phyloP scores from a whole-genome alignment of 495 filamentous ascomycete species.

The Neurospora sp. region DNA sequence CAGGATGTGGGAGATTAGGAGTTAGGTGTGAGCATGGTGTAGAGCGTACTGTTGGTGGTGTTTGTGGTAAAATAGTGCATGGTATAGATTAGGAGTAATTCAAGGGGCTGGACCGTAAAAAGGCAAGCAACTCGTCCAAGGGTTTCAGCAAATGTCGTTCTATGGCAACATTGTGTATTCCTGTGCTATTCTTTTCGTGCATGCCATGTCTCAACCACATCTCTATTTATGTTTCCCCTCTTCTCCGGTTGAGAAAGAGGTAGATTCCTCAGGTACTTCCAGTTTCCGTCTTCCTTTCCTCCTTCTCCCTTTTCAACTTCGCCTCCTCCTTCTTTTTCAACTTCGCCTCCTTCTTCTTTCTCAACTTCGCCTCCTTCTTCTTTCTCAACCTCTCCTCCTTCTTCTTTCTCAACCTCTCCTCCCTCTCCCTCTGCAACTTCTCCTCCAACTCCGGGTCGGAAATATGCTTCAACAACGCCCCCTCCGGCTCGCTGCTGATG shows the following conservation, averaged over 20 bases:
- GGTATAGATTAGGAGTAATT: neutral
- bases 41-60: neutral
- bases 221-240: neutral
- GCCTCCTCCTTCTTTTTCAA: neutral
- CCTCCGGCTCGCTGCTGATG: neutral
- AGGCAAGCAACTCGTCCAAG: neutral
- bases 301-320: neutral
- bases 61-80: neutral
- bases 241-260: neutral
- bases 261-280: neutral
- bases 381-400: neutral
- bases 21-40: conserved; percentile 12
- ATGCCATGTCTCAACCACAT: neutral
- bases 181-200: neutral
- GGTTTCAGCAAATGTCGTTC: accelerated
- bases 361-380: neutral
- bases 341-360: neutral
- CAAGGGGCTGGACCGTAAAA: neutral
- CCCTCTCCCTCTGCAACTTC: neutral
- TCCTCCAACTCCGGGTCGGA: neutral
- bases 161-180: neutral
- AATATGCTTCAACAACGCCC: neutral
- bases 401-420: neutral
- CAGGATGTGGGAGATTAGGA: conserved; percentile 72
- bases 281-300: neutral